Percentiles rank a stretch among this genome's conserved stretches.
These are phyloP conservation scores for Micromonas commoda DNA, from an alignment of 139 green algal species.

Conservation along the genomic window DNA sequence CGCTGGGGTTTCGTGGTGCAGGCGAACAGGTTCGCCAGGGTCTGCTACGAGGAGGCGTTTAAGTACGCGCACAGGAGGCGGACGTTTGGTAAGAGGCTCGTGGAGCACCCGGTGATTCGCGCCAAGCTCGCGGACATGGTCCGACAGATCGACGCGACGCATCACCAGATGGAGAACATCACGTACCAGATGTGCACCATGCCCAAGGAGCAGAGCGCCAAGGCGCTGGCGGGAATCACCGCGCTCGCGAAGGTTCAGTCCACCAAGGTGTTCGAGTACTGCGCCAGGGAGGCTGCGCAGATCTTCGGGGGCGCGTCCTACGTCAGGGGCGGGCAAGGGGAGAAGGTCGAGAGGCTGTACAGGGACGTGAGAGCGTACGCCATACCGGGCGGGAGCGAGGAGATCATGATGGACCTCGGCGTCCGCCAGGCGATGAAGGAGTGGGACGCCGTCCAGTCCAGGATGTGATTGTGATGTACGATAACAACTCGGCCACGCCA, in stretches of 20 bases:
- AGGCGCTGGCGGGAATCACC: constrained; percentile 30
- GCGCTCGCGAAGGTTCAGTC: constrained; percentile 39
- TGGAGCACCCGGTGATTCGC: constrained; percentile 39
- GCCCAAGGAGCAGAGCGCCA: constrained; percentile 21
- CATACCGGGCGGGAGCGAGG: constrained; percentile 35
- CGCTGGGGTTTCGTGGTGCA: constrained; percentile 37
- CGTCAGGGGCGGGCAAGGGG: constrained; percentile 33
- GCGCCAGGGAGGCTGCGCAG: constrained; percentile 38
- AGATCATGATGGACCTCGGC: constrained; percentile 39
- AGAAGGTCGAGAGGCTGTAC: constrained; percentile 37
- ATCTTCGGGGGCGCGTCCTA: constrained; percentile 39
- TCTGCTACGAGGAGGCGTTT: constrained; percentile 39
- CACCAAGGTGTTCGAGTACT: constrained; percentile 41
- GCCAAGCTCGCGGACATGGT: constrained; percentile 41
- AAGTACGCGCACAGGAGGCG: constrained; percentile 30
- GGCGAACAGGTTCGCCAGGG: constrained; percentile 34
- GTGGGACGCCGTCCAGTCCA: not conserved
- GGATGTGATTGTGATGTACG: constrained; percentile 9
- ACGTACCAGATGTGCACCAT: constrained; percentile 41
- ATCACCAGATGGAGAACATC: constrained; percentile 28
- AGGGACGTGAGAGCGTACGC: constrained; percentile 39
- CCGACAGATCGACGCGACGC: constrained; percentile 35
- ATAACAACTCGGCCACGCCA: no score
- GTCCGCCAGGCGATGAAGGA: constrained; percentile 30
- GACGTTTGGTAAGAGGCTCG: constrained; percentile 39